Evolutionary conservation across 2,329 filamentous ascomycete genomes (phyloP).

Genomic region (Monilinia fructigena): DNA sequence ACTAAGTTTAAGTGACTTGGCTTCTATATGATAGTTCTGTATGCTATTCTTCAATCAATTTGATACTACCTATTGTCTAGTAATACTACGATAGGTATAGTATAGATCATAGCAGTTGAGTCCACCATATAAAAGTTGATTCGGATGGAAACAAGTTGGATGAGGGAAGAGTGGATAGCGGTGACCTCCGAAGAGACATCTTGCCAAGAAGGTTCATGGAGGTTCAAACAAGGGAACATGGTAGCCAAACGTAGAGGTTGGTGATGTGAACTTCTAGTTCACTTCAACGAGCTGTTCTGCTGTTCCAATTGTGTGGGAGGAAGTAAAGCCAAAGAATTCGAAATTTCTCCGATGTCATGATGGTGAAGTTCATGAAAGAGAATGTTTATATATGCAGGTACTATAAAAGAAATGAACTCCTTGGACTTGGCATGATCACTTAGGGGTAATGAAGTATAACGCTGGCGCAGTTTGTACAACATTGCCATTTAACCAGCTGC

Average conservation of each 20-base stretch:
- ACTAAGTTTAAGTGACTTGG: not conserved
- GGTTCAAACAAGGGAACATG: slow-evolving; percentile 18
- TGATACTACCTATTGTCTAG: not conserved
- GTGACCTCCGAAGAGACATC: slow-evolving; percentile 24
- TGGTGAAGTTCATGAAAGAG: not conserved
- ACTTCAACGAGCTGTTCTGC: not conserved
- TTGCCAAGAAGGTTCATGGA: not conserved
- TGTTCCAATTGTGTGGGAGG: slow-evolving; percentile 6
- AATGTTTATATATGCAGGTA: not conserved
- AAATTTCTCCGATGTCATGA: not conserved
- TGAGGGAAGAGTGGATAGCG: not conserved
- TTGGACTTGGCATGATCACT: not conserved
- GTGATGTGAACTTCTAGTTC: not conserved
- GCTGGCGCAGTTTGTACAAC: not conserved
- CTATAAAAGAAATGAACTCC: not conserved
- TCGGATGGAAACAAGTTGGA: slow-evolving; percentile 15
- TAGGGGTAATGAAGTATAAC: not conserved
- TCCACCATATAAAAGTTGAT: not conserved
- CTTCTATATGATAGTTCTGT: slow-evolving; percentile 5
- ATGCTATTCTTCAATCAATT: slow-evolving; percentile 8
- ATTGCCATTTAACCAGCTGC: not conserved
- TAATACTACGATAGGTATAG: not conserved
- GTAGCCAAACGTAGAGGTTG: slow-evolving; percentile 1
- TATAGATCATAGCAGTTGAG: not conserved
- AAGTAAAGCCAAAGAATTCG: not conserved